Evolutionary conservation across 2,329 filamentous ascomycete species (phyloP).

Genomic region (Periconia sp.): DNA sequence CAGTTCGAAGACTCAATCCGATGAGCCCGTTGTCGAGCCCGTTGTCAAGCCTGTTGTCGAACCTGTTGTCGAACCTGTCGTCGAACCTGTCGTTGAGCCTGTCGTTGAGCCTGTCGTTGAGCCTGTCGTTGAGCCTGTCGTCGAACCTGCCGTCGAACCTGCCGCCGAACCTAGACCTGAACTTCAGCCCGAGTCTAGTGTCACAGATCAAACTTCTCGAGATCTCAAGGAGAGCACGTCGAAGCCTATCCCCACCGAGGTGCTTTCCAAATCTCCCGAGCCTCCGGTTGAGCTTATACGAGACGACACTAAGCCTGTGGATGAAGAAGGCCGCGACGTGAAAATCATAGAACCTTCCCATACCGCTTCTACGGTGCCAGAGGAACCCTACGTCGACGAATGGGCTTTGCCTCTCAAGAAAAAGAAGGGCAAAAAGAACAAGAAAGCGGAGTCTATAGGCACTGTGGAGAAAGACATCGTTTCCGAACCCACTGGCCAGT

Average conservation of each 20-base stretch:
- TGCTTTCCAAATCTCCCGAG: background rate
- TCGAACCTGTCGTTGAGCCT: slow-evolving; percentile 1
- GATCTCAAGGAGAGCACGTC: background rate
- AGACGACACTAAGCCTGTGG: slow-evolving; percentile 1
- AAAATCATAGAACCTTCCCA: background rate
- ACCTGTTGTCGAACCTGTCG: background rate
- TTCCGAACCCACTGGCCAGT: background rate
- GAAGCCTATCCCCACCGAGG: background rate
- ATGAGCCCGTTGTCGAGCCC: slow-evolving; percentile 1
- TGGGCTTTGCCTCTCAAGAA: slow-evolving; percentile 14
- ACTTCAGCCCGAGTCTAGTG: slow-evolving; percentile 3
- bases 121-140: background rate
- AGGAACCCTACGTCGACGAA: slow-evolving; percentile 5
- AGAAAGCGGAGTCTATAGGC: slow-evolving; percentile 13
- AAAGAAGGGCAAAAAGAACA: slow-evolving; percentile 27
- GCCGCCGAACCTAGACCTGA: slow-evolving; percentile 1
- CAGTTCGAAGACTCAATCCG: background rate
- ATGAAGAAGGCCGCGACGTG: slow-evolving; percentile 2
- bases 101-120: background rate
- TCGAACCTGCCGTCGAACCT: background rate
- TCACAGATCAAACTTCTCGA: slow-evolving; percentile 8
- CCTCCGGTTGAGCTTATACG: background rate
- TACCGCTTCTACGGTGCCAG: background rate
- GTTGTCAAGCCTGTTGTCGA: background rate
- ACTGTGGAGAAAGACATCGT: slow-evolving; percentile 2